These are phyloP conservation scores for Recurvomyces mirabilis DNA, from an alignment of 495 filamentous ascomycete genomes.

Conservation along the genomic window DNA sequence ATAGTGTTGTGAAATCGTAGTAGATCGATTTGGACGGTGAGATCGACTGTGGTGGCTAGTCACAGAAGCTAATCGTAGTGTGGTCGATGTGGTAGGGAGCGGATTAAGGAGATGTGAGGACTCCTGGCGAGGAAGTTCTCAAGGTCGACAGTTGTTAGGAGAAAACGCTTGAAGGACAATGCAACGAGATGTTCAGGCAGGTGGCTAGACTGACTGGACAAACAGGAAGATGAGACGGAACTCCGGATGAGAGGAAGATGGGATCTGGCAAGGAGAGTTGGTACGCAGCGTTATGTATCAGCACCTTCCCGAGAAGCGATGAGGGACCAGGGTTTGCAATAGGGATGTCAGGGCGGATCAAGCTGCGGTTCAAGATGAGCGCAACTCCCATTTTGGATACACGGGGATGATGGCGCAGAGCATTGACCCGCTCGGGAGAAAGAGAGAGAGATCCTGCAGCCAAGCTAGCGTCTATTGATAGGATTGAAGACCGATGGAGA, in stretches of 20 bases:
- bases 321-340: no score
- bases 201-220: conserved; percentile 17
- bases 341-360: no score
- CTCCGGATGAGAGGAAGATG: neutral
- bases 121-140: conserved; percentile 10
- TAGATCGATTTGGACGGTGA: neutral
- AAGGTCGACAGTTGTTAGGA: neutral
- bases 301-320: no score
- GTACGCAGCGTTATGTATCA: conserved; percentile 9
- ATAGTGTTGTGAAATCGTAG: neutral
- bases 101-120: conserved; percentile 6
- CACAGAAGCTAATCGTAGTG: conserved; percentile 7
- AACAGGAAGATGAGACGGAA: conserved; percentile 4
- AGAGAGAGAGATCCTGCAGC: no score
- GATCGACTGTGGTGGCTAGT: conserved; percentile 19
- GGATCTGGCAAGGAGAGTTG: neutral
- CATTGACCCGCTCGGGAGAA: no score
- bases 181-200: conserved; percentile 11
- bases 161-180: conserved; percentile 9
- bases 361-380: no score
- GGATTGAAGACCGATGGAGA: no score
- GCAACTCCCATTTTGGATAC: no score
- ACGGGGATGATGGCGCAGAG: no score
- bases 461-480: no score
- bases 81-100: neutral